phyloP scores from a whole-genome alignment of 345 rosid species.

The Gossypium herbaceum region DNA sequence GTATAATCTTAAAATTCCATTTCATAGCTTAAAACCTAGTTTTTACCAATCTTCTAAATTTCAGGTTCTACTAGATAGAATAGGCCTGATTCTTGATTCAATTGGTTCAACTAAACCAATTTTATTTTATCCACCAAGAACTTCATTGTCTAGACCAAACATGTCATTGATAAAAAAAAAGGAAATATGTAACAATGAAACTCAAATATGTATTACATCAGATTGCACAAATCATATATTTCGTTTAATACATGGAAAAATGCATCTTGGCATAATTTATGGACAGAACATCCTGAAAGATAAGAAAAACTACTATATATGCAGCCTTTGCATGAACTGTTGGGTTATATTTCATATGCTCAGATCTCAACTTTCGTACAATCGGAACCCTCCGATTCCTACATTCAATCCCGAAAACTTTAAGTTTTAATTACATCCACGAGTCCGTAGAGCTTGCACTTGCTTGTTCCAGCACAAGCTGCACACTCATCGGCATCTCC shows the following conservation, averaged over 20 bases:
- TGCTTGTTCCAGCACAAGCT: slow-evolving; percentile 78
- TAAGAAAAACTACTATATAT: neutral
- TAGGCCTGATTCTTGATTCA: no score
- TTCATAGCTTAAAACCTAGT: no score
- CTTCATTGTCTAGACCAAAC: no score
- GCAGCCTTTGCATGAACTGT: neutral
- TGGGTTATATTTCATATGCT: neutral
- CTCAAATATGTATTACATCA: neutral
- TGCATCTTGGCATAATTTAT: neutral
- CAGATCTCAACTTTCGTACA: neutral
- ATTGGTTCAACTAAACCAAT: no score
- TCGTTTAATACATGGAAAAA: neutral
- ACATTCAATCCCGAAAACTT: neutral
- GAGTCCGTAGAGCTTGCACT: slow-evolving; percentile 62
- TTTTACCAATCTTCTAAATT: no score
- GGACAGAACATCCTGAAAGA: neutral
- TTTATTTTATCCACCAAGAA: no score
- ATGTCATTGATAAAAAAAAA: neutral
- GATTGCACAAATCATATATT: neutral
- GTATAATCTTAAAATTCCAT: no score
- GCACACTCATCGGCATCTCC: slow-evolving; percentile 73
- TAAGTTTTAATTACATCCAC: neutral
- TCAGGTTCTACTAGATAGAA: no score
- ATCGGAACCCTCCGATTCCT: neutral
- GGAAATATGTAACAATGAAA: neutral